Evolutionary conservation across 345 rosid species (phyloP), one percentile per base, ranked within the genome.

Genomic region (Chamaenerion angustifolium): DNA sequence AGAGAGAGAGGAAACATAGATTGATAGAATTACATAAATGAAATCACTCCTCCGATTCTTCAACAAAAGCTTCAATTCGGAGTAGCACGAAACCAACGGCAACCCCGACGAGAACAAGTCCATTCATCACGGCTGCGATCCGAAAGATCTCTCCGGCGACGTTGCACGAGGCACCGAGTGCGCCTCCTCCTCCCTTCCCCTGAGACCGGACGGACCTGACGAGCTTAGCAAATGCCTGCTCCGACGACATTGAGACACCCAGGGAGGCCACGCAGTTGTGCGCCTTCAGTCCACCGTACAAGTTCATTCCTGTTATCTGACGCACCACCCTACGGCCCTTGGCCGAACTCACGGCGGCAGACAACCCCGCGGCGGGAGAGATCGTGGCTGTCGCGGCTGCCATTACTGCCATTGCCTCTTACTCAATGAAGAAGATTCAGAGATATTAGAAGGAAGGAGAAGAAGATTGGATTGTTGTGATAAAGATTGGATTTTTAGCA

Each of bases 231-330:
- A 80, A 77, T 4, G 62, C 45, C 54, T 48, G 75, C 55, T 75
- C 64, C 0, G 65, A 43, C 62, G 59, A 56, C 2, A 55, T 49
- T 0, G 79, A 69, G 55, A 49, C 48, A 7, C 80, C 81, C 0
- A 77, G 48, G 12, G 75, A 61, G 35, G 60, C 43, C 53, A 75
- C 56, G 45, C 37, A 48, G 72, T 68, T 72, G 17, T 62, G 60
- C 48, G 83, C 77, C 46, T 75, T 77, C 16, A 77, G 71, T 13
- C 83, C 88, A 19, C 61, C 73, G 25, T 51, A 70, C 3, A 71
- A 49, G 59, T 66, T 80, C 51, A 75, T 17, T 8, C 83, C 83
- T 23, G 63, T 45, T 4, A 77, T 35, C 71, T 52, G 57, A 14
- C 48, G 53, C 55, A 74, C 69, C 8, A 59, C 60, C 25, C 41